These are phyloP conservation scores for Saccharomyces hybrid DNA, from an alignment of 1,139 yeast genomes.

Conservation along the genomic window DNA sequence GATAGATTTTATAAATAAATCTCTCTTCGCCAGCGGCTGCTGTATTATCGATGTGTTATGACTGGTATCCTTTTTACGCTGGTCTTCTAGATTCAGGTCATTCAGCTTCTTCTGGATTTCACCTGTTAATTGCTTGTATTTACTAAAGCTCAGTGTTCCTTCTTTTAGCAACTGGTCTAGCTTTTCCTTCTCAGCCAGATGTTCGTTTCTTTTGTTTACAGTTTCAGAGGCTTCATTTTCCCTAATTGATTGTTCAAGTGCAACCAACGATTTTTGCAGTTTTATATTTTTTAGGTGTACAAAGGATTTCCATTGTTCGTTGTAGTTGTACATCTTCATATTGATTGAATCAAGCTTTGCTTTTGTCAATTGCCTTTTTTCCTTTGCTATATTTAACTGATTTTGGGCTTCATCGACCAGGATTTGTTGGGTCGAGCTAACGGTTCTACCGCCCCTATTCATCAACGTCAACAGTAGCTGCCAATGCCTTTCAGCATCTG, in stretches of 20 bases:
- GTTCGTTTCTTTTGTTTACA: conserved; percentile 14
- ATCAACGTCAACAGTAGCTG: conserved; percentile 9
- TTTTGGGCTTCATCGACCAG: conserved; percentile 15
- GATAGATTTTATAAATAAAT: conserved; percentile 20
- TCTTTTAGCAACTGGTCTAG: conserved; percentile 13
- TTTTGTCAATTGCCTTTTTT: conserved; percentile 16
- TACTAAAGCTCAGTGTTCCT: conserved; percentile 11
- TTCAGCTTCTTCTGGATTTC: conserved; percentile 16
- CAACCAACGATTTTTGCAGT: conserved; percentile 14
- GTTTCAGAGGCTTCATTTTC: conserved; percentile 7
- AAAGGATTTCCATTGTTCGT: conserved; percentile 11
- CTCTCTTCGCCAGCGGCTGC: conserved; percentile 4
- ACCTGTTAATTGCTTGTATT: conserved; percentile 7
- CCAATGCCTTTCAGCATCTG: conserved; percentile 13
- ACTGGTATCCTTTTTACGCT: background rate
- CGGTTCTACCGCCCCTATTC: conserved; percentile 2
- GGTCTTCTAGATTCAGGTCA: conserved; percentile 7
- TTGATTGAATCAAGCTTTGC: conserved; percentile 15
- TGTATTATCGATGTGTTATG: background rate
- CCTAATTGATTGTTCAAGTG: conserved; percentile 13
- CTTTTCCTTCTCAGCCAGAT: conserved; percentile 14
- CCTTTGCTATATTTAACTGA: conserved; percentile 8
- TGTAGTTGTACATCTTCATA: conserved; percentile 8
- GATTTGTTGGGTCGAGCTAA: conserved; percentile 14
- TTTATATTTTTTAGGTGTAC: conserved; percentile 12